Evolutionary conservation across 257 asterid genomes (phyloP).

Genomic region (Fraxinus excelsior): DNA sequence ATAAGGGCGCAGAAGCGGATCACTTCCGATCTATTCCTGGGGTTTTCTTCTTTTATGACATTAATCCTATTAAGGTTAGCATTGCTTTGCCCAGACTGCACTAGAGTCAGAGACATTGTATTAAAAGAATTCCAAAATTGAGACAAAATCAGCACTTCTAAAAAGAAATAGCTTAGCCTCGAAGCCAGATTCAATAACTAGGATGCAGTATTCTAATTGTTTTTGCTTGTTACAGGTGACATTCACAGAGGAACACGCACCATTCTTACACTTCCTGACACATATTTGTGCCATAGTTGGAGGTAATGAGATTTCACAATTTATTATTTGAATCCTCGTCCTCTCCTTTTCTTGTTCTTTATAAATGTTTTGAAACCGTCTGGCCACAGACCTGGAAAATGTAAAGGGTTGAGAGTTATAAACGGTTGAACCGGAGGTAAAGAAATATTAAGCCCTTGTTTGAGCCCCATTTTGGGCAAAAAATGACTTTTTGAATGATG

Average conservation of each 20-base stretch:
- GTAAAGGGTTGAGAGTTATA: background rate
- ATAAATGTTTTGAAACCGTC: background rate
- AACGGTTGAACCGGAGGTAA: background rate
- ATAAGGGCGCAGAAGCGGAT: conserved; percentile 64
- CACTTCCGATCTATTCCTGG: conserved; percentile 70
- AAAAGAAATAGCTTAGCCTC: background rate
- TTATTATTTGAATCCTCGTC: conserved; percentile 4
- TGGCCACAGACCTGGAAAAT: background rate
- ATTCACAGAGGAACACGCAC: conserved; percentile 72
- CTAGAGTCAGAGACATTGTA: background rate
- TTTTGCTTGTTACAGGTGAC: conserved; percentile 65
- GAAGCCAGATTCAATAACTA: conserved; percentile 7
- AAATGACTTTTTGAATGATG: too few species aligned
- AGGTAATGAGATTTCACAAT: conserved; percentile 44
- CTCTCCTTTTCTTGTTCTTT: background rate
- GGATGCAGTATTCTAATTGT: conserved; percentile 10
- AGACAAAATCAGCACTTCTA: background rate
- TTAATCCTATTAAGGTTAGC: conserved; percentile 92
- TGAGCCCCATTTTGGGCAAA: too few species aligned
- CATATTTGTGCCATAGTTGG: conserved; percentile 95
- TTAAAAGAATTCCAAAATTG: background rate
- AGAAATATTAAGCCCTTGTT: background rate
- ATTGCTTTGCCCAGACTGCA: conserved; percentile 4
- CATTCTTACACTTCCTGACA: conserved; percentile 93
- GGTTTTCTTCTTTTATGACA: conserved; percentile 90